A percentile compares a stretch with the other conserved stretches of the same genome.
Conservation (phyloP, 345 rosid species). For the Carallia pectinifolia region DNA sequence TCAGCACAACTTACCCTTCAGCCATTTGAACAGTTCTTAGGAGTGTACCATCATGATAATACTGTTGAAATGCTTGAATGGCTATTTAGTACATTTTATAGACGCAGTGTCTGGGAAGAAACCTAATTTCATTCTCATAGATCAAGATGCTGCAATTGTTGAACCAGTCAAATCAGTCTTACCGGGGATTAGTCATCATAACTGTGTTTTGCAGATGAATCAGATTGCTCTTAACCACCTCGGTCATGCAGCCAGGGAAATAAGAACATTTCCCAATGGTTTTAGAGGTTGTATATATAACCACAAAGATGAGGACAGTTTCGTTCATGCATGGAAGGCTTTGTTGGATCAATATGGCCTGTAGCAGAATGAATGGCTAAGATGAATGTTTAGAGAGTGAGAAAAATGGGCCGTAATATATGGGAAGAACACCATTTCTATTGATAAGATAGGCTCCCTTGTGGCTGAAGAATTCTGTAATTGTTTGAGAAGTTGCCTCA, state of each 20-base stretch:
- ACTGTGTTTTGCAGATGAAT: conserved; percentile 37
- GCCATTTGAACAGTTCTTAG: conserved; percentile 38
- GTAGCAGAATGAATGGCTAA: conserved; percentile 35
- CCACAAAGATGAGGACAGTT: conserved; percentile 32
- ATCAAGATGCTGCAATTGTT: conserved; percentile 36
- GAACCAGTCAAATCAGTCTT: conserved; percentile 34
- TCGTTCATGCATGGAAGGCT: conserved; percentile 32
- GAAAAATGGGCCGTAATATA: conserved; percentile 32
- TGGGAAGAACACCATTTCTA: conserved; percentile 23
- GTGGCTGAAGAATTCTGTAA: conserved; percentile 31
- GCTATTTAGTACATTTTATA: conserved; percentile 31
- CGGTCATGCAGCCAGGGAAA: conserved; percentile 14
- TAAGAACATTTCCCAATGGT: conserved; percentile 19
- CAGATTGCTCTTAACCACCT: conserved; percentile 39
- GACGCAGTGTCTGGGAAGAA: conserved; percentile 40
- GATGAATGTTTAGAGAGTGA: conserved; percentile 31
- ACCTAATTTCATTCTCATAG: conserved; percentile 39
- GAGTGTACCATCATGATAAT: conserved; percentile 44
- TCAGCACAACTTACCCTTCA: neutral
- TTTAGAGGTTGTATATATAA: conserved; percentile 33
- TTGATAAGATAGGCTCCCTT: conserved; percentile 23
- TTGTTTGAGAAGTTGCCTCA: conserved; percentile 23
- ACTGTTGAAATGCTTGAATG: conserved; percentile 35
- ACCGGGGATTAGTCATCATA: conserved; percentile 29
- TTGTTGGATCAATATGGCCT: conserved; percentile 28